Base-by-base conservation (phyloP, 2,329 filamentous ascomycete species). In the Talaromyces islandicus region DNA sequence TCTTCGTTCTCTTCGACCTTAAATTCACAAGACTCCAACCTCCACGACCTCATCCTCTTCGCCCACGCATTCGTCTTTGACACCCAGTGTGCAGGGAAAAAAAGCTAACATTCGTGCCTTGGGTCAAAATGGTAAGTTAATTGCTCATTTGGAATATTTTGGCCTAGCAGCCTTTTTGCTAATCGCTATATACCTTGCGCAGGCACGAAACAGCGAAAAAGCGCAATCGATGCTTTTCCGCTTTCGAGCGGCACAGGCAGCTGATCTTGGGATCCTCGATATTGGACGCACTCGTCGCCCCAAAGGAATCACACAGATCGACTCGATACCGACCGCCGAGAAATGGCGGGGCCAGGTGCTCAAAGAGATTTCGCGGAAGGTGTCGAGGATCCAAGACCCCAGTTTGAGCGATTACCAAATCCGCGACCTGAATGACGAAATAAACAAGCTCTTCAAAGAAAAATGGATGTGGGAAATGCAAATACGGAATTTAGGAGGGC, bases 181-280 rank as follows among this genome's bases (percentile, higher is more conserved):
- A 27, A 19, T 41, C 24, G 60, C 24, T 50, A 27, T 51, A 46
- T 43, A 27, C 24, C 12, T 50, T 11, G 58, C 19, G 32, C 43
- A 41, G 93, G 92, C 93, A 72, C 93, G 93, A 73, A 97, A 97
- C 77, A 93, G 91, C 52, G 93, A 97, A 84, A 99, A 97, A 78
- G 93, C 94, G 71, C 94, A 99, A 82, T 97, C 92, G 54, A 99
- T 99, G 93, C 93, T 99, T 77, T 99, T 97, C 81, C 93, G 94
- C 83, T 99, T 99, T 83, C 91, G 94, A 75, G 94, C 96, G 72
- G 90, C 93, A 69, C 94, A 97, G 85, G 93, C 93, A 66, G 91
- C 92, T 65, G 92, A 97, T 78, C 85, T 97, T 54, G 93, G 93
- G 71, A 97, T 97, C 76, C 90, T 99, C 77, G 93, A 97, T 80